Conservation (phyloP, 2,329 filamentous ascomycete genomes). For the Cercospora brassicicola region DNA sequence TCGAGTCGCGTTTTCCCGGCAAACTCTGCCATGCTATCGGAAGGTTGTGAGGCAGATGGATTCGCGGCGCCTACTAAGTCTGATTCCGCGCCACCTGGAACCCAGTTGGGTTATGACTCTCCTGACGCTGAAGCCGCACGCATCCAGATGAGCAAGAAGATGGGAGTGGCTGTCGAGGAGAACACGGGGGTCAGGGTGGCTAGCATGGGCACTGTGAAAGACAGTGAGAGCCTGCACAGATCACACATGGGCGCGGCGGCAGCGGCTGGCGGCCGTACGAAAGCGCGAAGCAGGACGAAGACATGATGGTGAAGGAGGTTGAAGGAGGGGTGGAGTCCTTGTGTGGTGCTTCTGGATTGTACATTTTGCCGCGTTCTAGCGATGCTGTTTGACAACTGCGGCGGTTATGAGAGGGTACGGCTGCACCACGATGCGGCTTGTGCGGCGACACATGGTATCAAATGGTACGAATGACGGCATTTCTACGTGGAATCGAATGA, state of each 20-base stretch:
- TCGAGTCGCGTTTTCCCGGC: conserved; percentile 9
- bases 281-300: conserved; percentile 9
- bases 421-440: neutral
- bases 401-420: neutral
- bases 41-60: conserved; percentile 26
- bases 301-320: neutral
- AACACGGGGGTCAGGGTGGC: conserved; percentile 30
- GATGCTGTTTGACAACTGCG: neutral
- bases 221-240: conserved; percentile 25
- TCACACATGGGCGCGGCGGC: conserved; percentile 11
- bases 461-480: neutral
- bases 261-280: conserved; percentile 10
- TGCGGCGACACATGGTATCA: neutral
- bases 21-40: conserved; percentile 16
- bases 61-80: conserved; percentile 21
- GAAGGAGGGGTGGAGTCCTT: neutral
- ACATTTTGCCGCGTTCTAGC: conserved; percentile 6
- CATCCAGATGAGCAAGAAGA: conserved; percentile 35
- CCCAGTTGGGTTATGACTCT: conserved; percentile 41
- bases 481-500: neutral
- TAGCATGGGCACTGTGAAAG: conserved; percentile 37
- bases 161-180: conserved; percentile 34
- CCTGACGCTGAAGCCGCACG: conserved; percentile 36
- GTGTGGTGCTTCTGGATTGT: neutral
- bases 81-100: conserved; percentile 30